Percentiles rank a stretch among this genome's conserved stretches.
Conservation (phyloP, 1,139 yeast genomes). For the Zygotorulaspora mrakii region DNA sequence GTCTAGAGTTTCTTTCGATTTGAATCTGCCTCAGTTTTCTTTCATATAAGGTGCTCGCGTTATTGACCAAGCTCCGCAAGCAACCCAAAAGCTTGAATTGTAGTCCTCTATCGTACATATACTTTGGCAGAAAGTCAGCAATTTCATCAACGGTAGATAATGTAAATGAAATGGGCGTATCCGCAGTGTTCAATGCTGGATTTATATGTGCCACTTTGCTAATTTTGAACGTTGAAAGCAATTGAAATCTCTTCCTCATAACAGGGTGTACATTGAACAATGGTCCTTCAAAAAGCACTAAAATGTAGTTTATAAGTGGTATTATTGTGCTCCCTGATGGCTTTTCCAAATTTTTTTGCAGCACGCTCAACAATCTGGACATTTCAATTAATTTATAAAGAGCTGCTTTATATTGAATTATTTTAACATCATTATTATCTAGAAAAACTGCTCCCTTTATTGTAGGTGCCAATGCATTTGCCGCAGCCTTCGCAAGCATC, state of each 20-base stretch:
- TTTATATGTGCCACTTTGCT: constrained; percentile 25
- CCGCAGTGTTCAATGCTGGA: constrained; percentile 17
- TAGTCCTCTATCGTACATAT: constrained; percentile 27
- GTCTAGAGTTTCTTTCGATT: constrained; percentile 38
- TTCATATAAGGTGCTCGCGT: constrained; percentile 48
- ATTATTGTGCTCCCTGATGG: constrained; percentile 24
- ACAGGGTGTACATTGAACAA: constrained; percentile 30
- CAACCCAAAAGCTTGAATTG: constrained; percentile 29
- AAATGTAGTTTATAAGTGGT: constrained; percentile 31
- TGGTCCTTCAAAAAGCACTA: constrained; percentile 32
- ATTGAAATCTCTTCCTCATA: constrained; percentile 27
- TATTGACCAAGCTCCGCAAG: constrained; percentile 26
- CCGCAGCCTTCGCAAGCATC: constrained; percentile 35
- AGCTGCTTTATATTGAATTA: constrained; percentile 31
- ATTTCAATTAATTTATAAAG: constrained; percentile 27
- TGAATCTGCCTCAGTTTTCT: constrained; percentile 45
- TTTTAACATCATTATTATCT: constrained; percentile 29
- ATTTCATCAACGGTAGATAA: constrained; percentile 18
- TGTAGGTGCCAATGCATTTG: constrained; percentile 23
- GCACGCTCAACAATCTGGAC: constrained; percentile 20
- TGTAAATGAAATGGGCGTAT: constrained; percentile 16
- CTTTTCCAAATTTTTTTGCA: constrained; percentile 26
- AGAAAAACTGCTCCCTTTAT: constrained; percentile 23
- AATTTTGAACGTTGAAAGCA: constrained; percentile 27
- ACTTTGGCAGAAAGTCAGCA: constrained; percentile 16